These are phyloP conservation scores for Zygotorulaspora sp. DNA, from an alignment of 805 yeast genomes.

Conservation along the genomic window DNA sequence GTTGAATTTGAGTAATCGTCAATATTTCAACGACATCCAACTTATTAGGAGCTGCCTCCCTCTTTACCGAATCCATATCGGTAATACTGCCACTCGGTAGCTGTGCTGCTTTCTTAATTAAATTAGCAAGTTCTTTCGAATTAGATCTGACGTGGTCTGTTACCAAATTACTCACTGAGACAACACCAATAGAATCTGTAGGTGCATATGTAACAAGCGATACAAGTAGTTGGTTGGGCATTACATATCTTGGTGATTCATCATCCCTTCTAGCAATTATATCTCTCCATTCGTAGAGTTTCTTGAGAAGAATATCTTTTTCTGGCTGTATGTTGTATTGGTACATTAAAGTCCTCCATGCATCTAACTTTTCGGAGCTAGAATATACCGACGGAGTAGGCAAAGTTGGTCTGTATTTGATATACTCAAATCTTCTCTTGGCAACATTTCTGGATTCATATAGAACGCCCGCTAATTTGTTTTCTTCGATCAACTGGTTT, in stretches of 20 bases:
- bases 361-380: constrained; percentile 53
- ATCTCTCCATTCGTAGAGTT: constrained; percentile 82
- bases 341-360: constrained; percentile 59
- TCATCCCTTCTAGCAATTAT: constrained; percentile 65
- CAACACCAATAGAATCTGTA: constrained; percentile 50
- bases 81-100: not conserved
- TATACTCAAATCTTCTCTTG: constrained; percentile 72
- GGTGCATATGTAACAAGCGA: constrained; percentile 58
- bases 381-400: constrained; percentile 40
- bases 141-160: constrained; percentile 55
- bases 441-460: constrained; percentile 77
- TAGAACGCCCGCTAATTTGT: constrained; percentile 57
- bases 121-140: constrained; percentile 53
- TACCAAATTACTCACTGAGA: constrained; percentile 43
- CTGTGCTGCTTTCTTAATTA: constrained; percentile 44
- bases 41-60: not conserved
- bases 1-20: constrained; percentile 19
- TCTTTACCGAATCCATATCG: not conserved
- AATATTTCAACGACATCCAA: constrained; percentile 5
- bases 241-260: constrained; percentile 76
- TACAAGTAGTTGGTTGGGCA: constrained; percentile 75
- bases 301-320: constrained; percentile 52
- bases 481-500: constrained; percentile 50
- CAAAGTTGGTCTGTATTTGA: constrained; percentile 50
- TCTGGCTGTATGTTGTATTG: constrained; percentile 60